Conservation (phyloP, 2,329 filamentous ascomycete genomes). For the Camillea tinctor region DNA sequence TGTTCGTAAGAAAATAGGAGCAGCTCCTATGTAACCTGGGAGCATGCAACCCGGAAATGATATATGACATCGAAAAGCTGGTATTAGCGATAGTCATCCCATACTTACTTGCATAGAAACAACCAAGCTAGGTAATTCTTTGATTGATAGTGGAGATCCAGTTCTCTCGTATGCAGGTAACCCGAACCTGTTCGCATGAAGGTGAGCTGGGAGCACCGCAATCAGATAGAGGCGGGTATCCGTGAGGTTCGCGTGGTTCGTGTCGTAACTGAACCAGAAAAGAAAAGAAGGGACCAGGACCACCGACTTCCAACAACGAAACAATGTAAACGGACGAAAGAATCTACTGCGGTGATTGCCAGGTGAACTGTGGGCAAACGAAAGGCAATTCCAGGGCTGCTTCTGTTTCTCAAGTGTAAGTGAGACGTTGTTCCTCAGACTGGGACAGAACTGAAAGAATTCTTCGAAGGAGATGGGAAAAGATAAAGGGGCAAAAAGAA, state of each 20-base stretch:
- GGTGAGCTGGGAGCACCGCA: constrained; percentile 35
- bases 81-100: constrained; percentile 12
- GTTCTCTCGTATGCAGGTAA: constrained; percentile 42
- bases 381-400: constrained; percentile 5
- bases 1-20: background rate
- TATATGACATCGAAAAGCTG: constrained; percentile 16
- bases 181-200: constrained; percentile 48
- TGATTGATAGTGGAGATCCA: constrained; percentile 32
- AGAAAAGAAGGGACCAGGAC: constrained; percentile 9
- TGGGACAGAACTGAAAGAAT: constrained; percentile 22
- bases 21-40: background rate
- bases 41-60: constrained; percentile 8
- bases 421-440: constrained; percentile 35
- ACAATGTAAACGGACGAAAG: constrained; percentile 24
- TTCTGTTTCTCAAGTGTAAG: background rate
- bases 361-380: constrained; percentile 30
- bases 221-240: constrained; percentile 37
- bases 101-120: constrained; percentile 19
- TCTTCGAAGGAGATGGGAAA: constrained; percentile 25
- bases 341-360: constrained; percentile 17
- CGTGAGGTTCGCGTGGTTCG: constrained; percentile 34
- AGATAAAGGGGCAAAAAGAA: constrained; percentile 29
- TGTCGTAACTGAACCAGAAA: constrained; percentile 26
- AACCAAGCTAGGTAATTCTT: constrained; percentile 11
- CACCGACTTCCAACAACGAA: constrained; percentile 17